These are phyloP conservation scores for Fusarium brachygibbosum DNA, from an alignment of 2,329 filamentous ascomycete genomes.

Conservation along the genomic window DNA sequence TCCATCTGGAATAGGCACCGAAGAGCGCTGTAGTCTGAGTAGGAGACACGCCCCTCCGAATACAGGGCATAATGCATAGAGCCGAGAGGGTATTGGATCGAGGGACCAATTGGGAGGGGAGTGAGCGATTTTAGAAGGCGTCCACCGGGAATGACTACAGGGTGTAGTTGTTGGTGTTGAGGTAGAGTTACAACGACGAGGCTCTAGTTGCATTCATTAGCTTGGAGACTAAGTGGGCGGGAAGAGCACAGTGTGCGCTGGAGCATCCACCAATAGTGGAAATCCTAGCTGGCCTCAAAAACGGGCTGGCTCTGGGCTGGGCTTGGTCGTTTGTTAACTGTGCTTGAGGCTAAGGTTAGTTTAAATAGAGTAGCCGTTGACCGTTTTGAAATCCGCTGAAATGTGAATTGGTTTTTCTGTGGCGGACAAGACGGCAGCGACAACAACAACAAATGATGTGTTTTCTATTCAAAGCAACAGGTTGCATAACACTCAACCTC, in stretches of 20 bases:
- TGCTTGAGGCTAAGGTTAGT: constrained; percentile 4
- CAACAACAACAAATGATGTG: constrained; percentile 5
- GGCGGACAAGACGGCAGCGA: neutral
- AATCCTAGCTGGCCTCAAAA: constrained; percentile 34
- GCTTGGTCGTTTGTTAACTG: neutral
- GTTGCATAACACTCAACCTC: constrained; percentile 13
- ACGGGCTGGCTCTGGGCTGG: neutral
- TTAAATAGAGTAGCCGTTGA: constrained; percentile 7
- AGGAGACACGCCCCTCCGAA: constrained; percentile 33
- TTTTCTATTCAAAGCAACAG: constrained; percentile 3
- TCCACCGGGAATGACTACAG: constrained; percentile 39
- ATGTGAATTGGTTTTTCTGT: neutral
- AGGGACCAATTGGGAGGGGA: constrained; percentile 35
- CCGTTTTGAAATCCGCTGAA: constrained; percentile 1
- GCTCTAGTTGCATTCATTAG: constrained; percentile 28
- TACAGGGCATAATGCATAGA: constrained; percentile 32
- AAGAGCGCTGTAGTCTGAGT: constrained; percentile 1
- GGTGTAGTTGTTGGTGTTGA: constrained; percentile 39
- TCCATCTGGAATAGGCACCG: constrained; percentile 26
- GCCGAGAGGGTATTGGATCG: constrained; percentile 35
- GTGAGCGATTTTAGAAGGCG: constrained; percentile 43
- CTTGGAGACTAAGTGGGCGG: constrained; percentile 24
- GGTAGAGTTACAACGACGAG: constrained; percentile 41
- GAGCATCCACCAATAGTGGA: constrained; percentile 28
- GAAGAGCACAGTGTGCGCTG: constrained; percentile 29